Evolutionary conservation across 768 basidiomycete genomes (phyloP).

Genomic region (Hydnum rufescens): DNA sequence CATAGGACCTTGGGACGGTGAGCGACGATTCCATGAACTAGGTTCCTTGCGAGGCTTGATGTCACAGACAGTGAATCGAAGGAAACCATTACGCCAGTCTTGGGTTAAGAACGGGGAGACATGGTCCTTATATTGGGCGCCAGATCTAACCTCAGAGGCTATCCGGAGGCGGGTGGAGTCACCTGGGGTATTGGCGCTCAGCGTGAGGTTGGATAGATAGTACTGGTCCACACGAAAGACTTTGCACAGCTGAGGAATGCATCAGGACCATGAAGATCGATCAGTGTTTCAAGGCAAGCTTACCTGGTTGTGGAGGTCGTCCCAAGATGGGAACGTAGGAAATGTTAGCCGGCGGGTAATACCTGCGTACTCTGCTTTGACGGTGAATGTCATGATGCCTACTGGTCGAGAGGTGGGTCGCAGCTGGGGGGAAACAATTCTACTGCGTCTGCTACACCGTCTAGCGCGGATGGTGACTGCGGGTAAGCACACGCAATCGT

Average conservation of each 20-base stretch:
- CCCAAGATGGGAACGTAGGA: constrained; percentile 7
- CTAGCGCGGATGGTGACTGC: too few species aligned
- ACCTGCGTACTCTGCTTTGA: constrained; percentile 10
- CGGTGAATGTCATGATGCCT: constrained; percentile 6
- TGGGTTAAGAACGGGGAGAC: constrained; percentile 6
- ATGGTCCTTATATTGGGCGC: constrained; percentile 1
- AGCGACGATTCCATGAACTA: background rate
- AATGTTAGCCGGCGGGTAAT: constrained; percentile 4
- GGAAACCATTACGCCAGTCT: constrained; percentile 4
- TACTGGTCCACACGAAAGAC: constrained; percentile 5
- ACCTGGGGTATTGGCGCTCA: background rate
- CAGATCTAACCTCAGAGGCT: background rate
- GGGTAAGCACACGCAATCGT: too few species aligned
- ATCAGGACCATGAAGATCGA: background rate
- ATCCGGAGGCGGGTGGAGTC: constrained; percentile 2
- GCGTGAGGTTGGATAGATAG: constrained; percentile 7
- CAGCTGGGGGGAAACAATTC: too few species aligned
- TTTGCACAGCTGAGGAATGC: constrained; percentile 8
- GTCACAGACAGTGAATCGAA: constrained; percentile 8
- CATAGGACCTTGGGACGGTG: background rate
- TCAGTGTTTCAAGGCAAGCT: background rate
- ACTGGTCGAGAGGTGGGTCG: too few species aligned
- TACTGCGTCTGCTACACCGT: too few species aligned
- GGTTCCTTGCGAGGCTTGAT: constrained; percentile 3
- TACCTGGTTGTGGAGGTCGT: constrained; percentile 8